Base-by-base conservation (phyloP, 1,284 basidiomycete genomes). In the Trichosporon sp. region DNA sequence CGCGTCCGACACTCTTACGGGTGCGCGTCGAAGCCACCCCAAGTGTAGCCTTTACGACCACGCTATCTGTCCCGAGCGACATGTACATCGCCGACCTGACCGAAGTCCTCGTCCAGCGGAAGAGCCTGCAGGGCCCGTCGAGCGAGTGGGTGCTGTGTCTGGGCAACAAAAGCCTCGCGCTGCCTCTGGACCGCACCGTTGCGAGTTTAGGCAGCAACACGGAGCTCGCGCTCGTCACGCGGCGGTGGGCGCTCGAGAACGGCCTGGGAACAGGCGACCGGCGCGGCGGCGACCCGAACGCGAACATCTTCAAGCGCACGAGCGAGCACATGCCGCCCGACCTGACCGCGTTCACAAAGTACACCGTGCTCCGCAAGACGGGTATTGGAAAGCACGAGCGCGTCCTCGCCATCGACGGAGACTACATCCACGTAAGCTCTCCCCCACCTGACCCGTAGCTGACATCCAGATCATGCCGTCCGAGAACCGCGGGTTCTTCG, bases 11-110 rank as follows among this genome's bases (percentile, higher is more conserved):
- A 43, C 91, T 93, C 79, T 85, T 96, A 66, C 88, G 91, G 21
- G 90, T 95, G 69, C 86, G 90, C 51, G 90, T 94, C 46, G 90
- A 90, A 2, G 91, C 92, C 59, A 90, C 89, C 40, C 90, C 90
- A 0, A 92, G 94, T 79, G 90, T 91, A 0, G 92, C 92, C 73
- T 89, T 93, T 67, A 92, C 89, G 0, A 94, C 93, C 0, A 94
- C 93, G 0, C 92, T 96, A 75, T 91, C 90, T 64, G 93, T 93
- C 1, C 91, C 93, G 2, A 89, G 91, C 14, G 94, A 93, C n/a
- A 97, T 94, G 91, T 99, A 98, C 83, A 91, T 98, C 87, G 92
- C 94, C 70, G 96, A 99, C 83, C 92, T 96, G 0, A 88, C 98
- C 48, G 96, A 98, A 76, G 86, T 90, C 26, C 89, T 96, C 1